Evolutionary conservation across 192 early-diverging fungal species (phyloP).

Genomic region (Coemansia asiatica): DNA sequence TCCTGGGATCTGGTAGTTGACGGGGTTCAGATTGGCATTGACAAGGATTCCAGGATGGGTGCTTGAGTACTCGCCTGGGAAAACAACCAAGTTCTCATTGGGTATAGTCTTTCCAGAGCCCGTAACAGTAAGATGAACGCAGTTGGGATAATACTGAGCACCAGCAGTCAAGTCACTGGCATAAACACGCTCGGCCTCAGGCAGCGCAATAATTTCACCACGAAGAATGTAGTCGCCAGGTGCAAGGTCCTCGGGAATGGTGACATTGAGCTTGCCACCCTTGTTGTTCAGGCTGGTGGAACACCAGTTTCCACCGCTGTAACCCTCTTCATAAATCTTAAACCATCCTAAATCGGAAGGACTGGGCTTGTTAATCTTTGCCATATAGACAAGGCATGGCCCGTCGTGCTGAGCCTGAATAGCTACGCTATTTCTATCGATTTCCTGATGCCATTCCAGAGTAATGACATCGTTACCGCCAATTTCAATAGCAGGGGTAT

Average conservation of each 20-base stretch:
- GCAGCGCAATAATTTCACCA: constrained; percentile 4
- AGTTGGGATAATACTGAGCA: constrained; percentile 10
- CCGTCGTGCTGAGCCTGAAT: constrained; percentile 4
- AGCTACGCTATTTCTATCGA: not conserved
- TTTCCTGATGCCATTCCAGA: constrained; percentile 2
- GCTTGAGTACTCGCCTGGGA: not conserved
- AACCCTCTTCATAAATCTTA: not conserved
- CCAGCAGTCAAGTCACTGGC: not conserved
- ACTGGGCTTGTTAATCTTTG: not conserved
- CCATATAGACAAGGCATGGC: constrained; percentile 11
- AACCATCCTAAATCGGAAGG: not conserved
- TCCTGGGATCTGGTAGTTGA: constrained; percentile 2
- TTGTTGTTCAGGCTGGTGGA: not conserved
- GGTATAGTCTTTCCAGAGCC: not conserved
- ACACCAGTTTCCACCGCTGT: not conserved
- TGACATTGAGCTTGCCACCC: constrained; percentile 1
- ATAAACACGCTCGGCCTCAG: not conserved
- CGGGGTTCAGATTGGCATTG: not conserved
- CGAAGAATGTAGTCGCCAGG: constrained; percentile 6
- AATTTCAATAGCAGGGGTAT: not conserved
- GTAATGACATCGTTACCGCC: not conserved
- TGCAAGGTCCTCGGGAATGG: not conserved
- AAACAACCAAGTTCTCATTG: not conserved
- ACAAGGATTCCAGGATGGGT: constrained; percentile 1
- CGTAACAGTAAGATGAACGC: constrained; percentile 4